These are phyloP conservation scores for Candida cerambycidarum DNA, from an alignment of 805 yeast genomes.

Conservation along the genomic window DNA sequence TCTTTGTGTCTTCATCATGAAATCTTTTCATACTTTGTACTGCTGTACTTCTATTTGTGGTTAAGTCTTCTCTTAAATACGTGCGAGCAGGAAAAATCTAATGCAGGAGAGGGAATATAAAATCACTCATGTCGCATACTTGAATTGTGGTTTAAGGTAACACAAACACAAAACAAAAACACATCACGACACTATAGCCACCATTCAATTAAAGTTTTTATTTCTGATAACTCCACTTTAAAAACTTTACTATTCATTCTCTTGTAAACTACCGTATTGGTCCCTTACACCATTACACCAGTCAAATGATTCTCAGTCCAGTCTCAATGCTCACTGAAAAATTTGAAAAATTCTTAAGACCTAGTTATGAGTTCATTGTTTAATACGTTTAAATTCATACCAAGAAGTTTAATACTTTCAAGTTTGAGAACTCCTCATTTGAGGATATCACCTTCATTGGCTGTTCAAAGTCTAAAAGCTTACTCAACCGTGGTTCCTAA, in stretches of 20 bases:
- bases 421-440: neutral
- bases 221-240: too few species aligned
- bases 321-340: conserved; percentile 3
- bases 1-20: neutral
- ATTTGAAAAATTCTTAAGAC: conserved; percentile 2
- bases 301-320: too few species aligned
- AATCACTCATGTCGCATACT: neutral
- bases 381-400: neutral
- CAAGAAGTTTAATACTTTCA: neutral
- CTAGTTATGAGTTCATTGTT: conserved; percentile 2
- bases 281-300: too few species aligned
- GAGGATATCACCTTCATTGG: neutral
- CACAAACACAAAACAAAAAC: too few species aligned
- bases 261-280: too few species aligned
- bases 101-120: neutral
- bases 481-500: neutral
- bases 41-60: neutral
- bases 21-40: conserved; percentile 1
- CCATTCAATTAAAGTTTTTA: too few species aligned
- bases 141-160: neutral
- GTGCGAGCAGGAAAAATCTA: too few species aligned
- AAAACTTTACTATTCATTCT: too few species aligned
- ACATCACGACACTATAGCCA: too few species aligned
- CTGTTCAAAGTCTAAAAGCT: neutral
- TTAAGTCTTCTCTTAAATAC: neutral